Base-by-base conservation (phyloP, 1,284 basidiomycete genomes). In the Malassezia arunalokei region DNA sequence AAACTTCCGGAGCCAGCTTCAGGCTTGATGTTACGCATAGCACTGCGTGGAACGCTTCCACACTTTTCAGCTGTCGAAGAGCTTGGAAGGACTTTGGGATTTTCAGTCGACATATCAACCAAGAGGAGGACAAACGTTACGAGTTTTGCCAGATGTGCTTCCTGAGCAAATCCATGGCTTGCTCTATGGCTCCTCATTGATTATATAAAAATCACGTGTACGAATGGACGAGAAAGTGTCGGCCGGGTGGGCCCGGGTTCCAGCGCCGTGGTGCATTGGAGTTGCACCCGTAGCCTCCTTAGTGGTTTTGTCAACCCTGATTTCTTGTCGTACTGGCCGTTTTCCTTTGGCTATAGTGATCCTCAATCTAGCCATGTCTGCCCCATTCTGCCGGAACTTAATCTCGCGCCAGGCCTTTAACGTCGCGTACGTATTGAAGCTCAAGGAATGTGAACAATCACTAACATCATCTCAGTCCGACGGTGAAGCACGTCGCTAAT, bases 401-500 rank as follows among this genome's bases (percentile, higher is more conserved):
- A 43, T 50, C 29, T 55, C 53, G 42, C 53, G 53, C 37, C 47
- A 43, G 42, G 48, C 48, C 3, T 42, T 47, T 9, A 55, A 55
- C 17, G 43, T 55, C n/a, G 43, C 42, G 53, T 55, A 55, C 9
- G 53, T 55, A 28, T 44, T 24, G 20, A 31, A 14, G 24, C 9
- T 9, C 14, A 33, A 30, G 9, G 11, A 8, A 17, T 17, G 12
- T 9, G 14, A 24, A 28, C 41, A 32, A 8, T 3, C 28, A 9
- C 44, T 43, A n/a, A 43, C 46, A 24, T 24, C 14, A 14, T 6
- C 20, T n/a, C 38, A 54, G 52, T 40, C 85, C 87, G 54, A 87
- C 87, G 43, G 82, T 86, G 62, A 82, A 85, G 72, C 78, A 81
- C 8, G 80, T 86, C 58, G 79, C 87, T 39, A 82, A 79, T 40